Conservation (phyloP, 345 rosid species). For the Gossypium turneri region DNA sequence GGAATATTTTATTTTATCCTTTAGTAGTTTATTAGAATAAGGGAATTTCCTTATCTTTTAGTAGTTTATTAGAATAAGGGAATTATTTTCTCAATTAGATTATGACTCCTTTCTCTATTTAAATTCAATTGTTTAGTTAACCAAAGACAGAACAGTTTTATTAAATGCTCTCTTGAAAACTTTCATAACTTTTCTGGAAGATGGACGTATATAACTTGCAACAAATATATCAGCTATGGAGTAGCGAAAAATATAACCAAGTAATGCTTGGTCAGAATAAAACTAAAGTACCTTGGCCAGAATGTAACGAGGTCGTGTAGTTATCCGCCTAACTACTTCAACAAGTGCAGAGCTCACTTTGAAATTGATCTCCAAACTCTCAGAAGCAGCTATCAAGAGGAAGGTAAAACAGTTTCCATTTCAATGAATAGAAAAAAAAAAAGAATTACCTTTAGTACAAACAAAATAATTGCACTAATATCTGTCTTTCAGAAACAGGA, state of each 20-base stretch:
- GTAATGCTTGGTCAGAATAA: background rate
- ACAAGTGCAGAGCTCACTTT: slow-evolving; percentile 97
- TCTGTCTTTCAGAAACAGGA: background rate
- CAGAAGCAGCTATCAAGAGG: slow-evolving; percentile 65
- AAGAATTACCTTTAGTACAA: background rate
- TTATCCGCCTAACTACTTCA: slow-evolving; percentile 75
- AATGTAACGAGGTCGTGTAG: slow-evolving; percentile 84
- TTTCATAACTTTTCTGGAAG: background rate
- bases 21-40: no score
- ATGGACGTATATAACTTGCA: background rate
- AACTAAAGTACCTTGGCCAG: slow-evolving; percentile 75
- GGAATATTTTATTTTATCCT: no score
- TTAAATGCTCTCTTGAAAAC: no score
- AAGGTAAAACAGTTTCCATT: slow-evolving; percentile 13
- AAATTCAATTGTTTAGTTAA: no score
- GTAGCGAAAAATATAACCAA: background rate
- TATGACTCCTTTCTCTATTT: no score
- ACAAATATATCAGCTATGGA: background rate
- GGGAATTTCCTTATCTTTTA: no score
- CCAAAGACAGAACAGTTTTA: no score
- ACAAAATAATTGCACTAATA: slow-evolving; percentile 2
- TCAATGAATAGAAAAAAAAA: background rate
- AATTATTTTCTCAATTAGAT: no score
- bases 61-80: no score
- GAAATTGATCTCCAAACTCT: slow-evolving; percentile 90